A percentile compares a stretch with the other conserved stretches of the same genome.
Conservation (phyloP, 1,139 yeast species). For the Blastobotrys aristatus region DNA sequence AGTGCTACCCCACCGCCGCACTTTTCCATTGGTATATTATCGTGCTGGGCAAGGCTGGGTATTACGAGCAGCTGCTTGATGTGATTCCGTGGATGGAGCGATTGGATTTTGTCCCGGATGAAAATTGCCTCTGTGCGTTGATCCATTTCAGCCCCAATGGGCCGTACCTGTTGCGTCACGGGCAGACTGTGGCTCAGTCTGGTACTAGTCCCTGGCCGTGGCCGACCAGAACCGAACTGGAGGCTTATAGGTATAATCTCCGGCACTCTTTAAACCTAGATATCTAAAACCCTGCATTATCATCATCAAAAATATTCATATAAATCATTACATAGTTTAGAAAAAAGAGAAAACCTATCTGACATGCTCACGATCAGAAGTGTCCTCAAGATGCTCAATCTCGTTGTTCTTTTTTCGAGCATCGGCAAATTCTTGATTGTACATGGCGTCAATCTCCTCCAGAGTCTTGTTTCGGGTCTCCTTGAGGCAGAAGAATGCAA, state of each 20-base stretch:
- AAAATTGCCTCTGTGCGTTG: conserved; percentile 30
- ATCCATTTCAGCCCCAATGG: conserved; percentile 33
- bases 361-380: neutral
- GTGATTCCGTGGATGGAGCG: conserved; percentile 57
- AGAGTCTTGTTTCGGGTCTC: conserved; percentile 10
- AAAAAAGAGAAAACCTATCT: no score
- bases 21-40: conserved; percentile 51
- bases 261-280: neutral
- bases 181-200: conserved; percentile 17
- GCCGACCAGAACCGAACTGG: neutral
- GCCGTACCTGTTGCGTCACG: conserved; percentile 27
- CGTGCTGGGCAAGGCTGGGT: conserved; percentile 45
- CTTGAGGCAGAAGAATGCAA: conserved; percentile 9
- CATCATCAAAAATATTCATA: no score
- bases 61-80: conserved; percentile 46
- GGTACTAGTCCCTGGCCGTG: neutral
- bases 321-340: no score
- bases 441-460: conserved; percentile 11
- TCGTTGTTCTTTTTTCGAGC: neutral
- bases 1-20: conserved; percentile 41
- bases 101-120: conserved; percentile 45
- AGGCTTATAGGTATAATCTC: neutral
- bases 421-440: conserved; percentile 3
- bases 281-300: no score
- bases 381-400: conserved; percentile 1